A percentile compares a stretch with the other conserved stretches of the same genome.
These are phyloP conservation scores for Keithomyces neogunnii DNA, from an alignment of 2,329 filamentous ascomycete species.

Conservation along the genomic window DNA sequence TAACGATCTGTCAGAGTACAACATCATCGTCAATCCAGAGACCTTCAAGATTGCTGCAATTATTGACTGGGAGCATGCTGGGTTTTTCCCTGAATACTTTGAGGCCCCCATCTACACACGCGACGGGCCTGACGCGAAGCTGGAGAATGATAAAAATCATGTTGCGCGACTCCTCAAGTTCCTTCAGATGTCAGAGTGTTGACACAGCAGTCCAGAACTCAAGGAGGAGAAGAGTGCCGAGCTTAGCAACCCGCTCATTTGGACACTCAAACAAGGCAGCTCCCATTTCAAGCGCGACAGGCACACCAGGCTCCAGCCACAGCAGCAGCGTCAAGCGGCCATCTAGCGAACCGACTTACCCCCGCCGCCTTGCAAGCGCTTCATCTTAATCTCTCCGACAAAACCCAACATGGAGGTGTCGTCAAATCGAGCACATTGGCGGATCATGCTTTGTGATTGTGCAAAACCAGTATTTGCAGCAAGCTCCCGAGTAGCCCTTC, in stretches of 20 bases:
- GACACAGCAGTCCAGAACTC: too few relatives aligned
- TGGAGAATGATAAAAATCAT: background rate
- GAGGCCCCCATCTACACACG: background rate
- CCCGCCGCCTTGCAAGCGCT: conserved; percentile 22
- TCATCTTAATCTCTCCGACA: conserved; percentile 18
- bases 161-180: background rate
- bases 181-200: background rate
- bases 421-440: conserved; percentile 29
- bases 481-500: conserved; percentile 25
- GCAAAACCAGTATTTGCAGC: conserved; percentile 31
- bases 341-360: conserved; percentile 15
- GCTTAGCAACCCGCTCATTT: background rate
- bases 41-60: conserved; percentile 25
- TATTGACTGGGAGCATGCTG: conserved; percentile 31
- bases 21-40: conserved; percentile 16
- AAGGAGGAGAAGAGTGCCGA: background rate
- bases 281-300: background rate
- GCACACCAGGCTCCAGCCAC: background rate
- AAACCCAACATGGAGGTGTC: conserved; percentile 11
- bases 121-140: background rate
- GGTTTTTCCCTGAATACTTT: conserved; percentile 21
- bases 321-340: conserved; percentile 18
- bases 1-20: conserved; percentile 14
- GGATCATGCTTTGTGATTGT: conserved; percentile 31
- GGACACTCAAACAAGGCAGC: too few relatives aligned